Evolutionary conservation across 805 yeast genomes (phyloP).

Genomic region (Wickerhamiella vanderwaltii): DNA sequence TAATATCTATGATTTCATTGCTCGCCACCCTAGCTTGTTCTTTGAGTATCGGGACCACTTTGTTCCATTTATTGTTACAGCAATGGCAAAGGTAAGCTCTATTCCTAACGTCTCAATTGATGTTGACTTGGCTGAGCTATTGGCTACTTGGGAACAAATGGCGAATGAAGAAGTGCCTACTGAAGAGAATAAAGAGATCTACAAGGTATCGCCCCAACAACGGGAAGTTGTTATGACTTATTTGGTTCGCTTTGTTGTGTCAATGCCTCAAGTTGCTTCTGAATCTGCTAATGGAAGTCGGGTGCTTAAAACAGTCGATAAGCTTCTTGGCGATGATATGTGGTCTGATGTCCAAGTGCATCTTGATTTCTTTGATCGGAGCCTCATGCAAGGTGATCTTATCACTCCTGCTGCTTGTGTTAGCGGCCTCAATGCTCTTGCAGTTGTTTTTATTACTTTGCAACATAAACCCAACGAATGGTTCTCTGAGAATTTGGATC

Average conservation of each 20-base stretch:
- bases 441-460: constrained; percentile 71
- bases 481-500: constrained; percentile 60
- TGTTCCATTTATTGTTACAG: constrained; percentile 75
- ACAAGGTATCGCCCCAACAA: constrained; percentile 59
- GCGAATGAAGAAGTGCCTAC: constrained; percentile 19
- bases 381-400: constrained; percentile 67
- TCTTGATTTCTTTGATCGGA: constrained; percentile 76
- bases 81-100: constrained; percentile 80
- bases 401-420: constrained; percentile 48
- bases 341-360: constrained; percentile 91
- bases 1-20: constrained; percentile 78
- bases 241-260: constrained; percentile 75
- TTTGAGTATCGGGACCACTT: constrained; percentile 81
- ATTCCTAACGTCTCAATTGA: constrained; percentile 64
- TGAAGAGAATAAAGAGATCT: constrained; percentile 31
- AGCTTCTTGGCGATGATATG: constrained; percentile 44
- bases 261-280: constrained; percentile 71
- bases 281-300: constrained; percentile 73
- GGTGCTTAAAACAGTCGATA: constrained; percentile 66
- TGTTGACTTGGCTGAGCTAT: constrained; percentile 69
- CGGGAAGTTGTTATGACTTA: constrained; percentile 86
- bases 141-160: constrained; percentile 70
- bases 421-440: constrained; percentile 79
- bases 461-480: constrained; percentile 66
- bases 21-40: constrained; percentile 73